phyloP scores from a whole-genome alignment of 768 basidiomycete species.

The Nevesoporus exiguus region DNA sequence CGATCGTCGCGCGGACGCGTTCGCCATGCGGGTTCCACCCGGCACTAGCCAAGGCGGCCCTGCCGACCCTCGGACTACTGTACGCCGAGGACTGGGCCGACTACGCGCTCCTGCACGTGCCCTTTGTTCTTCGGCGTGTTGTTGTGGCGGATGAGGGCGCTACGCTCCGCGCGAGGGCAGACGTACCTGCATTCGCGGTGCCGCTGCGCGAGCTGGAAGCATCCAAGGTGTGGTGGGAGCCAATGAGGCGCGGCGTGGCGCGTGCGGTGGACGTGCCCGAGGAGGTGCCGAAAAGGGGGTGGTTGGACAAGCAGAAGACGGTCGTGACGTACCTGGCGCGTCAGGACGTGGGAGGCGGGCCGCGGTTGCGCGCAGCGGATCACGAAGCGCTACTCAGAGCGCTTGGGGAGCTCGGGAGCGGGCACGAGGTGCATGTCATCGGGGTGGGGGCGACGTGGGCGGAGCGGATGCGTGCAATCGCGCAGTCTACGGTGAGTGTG shows the following conservation, averaged over 20 bases:
- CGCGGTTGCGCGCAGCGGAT: conserved; percentile 51
- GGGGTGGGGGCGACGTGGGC: conserved; percentile 53
- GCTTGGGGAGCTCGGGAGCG: conserved; percentile 49
- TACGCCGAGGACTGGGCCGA: conserved; percentile 78
- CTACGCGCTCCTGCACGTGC: conserved; percentile 59
- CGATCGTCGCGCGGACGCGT: conserved; percentile 38
- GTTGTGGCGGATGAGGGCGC: conserved; percentile 77
- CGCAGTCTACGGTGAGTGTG: conserved; percentile 59
- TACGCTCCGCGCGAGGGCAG: conserved; percentile 37
- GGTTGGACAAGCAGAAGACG: conserved; percentile 33
- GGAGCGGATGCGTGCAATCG: conserved; percentile 60
- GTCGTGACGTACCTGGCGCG: conserved; percentile 67
- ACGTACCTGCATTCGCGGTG: conserved; percentile 33
- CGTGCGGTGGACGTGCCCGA: conserved; percentile 39
- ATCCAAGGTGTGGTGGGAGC: conserved; percentile 69
- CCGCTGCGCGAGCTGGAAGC: conserved; percentile 41
- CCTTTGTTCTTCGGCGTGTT: conserved; percentile 72
- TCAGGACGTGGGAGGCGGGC: conserved; percentile 49
- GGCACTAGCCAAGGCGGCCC: conserved; percentile 66
- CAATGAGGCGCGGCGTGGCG: conserved; percentile 43
- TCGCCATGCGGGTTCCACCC: conserved; percentile 69
- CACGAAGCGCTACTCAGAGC: conserved; percentile 61
- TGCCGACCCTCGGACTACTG: conserved; percentile 64
- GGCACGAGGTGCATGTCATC: conserved; percentile 56
- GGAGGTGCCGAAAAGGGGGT: conserved; percentile 12